phyloP scores from a whole-genome alignment of 1,284 basidiomycete genomes.

The Cystobasidium slooffiae region DNA sequence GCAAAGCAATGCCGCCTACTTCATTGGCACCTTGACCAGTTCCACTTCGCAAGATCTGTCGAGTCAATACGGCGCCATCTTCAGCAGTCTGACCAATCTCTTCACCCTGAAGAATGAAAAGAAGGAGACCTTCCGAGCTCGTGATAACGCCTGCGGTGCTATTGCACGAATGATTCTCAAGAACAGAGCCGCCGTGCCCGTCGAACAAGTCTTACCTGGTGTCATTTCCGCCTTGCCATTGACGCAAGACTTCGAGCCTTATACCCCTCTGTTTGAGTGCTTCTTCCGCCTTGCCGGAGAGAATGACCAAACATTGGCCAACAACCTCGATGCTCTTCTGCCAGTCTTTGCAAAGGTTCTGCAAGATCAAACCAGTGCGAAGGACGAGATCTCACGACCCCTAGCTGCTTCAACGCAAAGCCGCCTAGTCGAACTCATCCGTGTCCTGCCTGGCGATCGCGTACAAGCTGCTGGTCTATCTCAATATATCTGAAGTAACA shows the following conservation, averaged over 20 bases:
- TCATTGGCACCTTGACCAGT: conserved; percentile 87
- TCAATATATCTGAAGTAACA: conserved; percentile 50
- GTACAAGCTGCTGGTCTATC: conserved; percentile 73
- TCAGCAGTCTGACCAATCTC: conserved; percentile 78
- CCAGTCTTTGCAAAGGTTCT: conserved; percentile 83
- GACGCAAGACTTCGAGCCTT: conserved; percentile 23
- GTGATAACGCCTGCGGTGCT: conserved; percentile 94
- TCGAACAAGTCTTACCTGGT: conserved; percentile 65
- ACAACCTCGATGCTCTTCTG: conserved; percentile 79
- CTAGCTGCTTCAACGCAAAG: conserved; percentile 36
- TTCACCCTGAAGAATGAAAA: conserved; percentile 72
- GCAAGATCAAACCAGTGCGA: conserved; percentile 74
- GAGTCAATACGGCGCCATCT: conserved; percentile 77
- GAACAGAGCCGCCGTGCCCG: conserved; percentile 78
- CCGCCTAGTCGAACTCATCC: conserved; percentile 71
- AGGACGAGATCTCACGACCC: conserved; percentile 66
- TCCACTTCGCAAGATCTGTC: conserved; percentile 83
- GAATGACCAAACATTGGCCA: conserved; percentile 69
- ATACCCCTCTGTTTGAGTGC: conserved; percentile 69
- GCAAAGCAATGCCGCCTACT: conserved; percentile 94
- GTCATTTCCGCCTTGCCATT: conserved; percentile 10
- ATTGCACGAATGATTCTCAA: conserved; percentile 85
- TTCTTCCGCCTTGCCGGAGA: conserved; percentile 85
- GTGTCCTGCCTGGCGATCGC: conserved; percentile 72
- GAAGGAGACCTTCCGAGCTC: conserved; percentile 74